phyloP scores from a whole-genome alignment of 805 yeast species.

The Zygoascus ofunaensis region DNA sequence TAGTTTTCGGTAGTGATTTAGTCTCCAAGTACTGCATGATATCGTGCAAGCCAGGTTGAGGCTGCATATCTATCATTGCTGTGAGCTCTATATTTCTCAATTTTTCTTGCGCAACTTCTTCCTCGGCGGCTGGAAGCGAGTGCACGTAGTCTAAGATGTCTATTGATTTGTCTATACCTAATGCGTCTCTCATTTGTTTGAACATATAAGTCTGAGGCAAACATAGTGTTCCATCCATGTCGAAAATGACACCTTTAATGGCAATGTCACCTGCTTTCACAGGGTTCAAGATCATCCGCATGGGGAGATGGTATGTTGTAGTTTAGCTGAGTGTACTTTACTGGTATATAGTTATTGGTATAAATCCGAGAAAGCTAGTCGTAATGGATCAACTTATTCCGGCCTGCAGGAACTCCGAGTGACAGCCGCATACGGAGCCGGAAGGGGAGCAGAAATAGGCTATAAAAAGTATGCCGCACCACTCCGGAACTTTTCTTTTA shows the following conservation, averaged over 20 bases:
- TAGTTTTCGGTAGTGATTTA: slow-evolving; percentile 37
- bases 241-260: slow-evolving; percentile 53
- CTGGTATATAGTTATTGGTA: background rate
- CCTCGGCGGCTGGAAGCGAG: slow-evolving; percentile 33
- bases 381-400: too few relatives aligned
- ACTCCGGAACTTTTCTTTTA: too few relatives aligned
- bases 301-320: slow-evolving; percentile 1
- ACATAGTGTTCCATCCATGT: slow-evolving; percentile 74
- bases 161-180: slow-evolving; percentile 37
- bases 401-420: too few relatives aligned
- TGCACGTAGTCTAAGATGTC: slow-evolving; percentile 50
- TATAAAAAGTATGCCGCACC: too few relatives aligned
- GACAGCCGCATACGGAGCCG: too few relatives aligned
- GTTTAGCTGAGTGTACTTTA: too few relatives aligned
- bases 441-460: too few relatives aligned
- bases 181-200: slow-evolving; percentile 49
- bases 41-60: slow-evolving; percentile 39
- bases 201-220: slow-evolving; percentile 40
- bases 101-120: slow-evolving; percentile 36
- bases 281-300: slow-evolving; percentile 13
- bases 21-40: slow-evolving; percentile 31
- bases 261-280: slow-evolving; percentile 21
- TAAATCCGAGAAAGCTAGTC: too few relatives aligned
- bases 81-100: slow-evolving; percentile 47
- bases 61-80: slow-evolving; percentile 51